A percentile compares a stretch with the other conserved stretches of the same genome.
phyloP scores from a whole-genome alignment of 148 eudicot genomes.

The Bassia scoparia region DNA sequence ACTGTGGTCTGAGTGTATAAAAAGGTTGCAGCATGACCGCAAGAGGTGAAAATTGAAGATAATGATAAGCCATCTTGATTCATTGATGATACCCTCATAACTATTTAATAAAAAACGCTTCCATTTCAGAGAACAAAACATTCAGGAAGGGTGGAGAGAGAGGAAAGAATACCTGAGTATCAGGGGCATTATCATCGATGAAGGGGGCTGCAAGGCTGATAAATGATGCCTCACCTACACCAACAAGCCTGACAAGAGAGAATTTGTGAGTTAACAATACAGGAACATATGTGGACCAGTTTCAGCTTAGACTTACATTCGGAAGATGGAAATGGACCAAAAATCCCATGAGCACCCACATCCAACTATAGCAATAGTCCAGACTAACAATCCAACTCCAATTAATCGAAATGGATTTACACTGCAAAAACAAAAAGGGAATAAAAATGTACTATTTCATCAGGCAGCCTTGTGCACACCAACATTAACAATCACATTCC shows the following conservation, averaged over 20 bases:
- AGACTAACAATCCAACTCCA: conserved; percentile 84
- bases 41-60: neutral
- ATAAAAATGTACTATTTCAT: neutral
- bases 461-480: neutral
- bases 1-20: no score
- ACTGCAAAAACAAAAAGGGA: conserved; percentile 45
- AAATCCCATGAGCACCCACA: conserved; percentile 76
- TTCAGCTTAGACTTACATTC: conserved; percentile 60
- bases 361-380: conserved; percentile 77
- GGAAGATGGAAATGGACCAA: conserved; percentile 72
- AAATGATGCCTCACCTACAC: conserved; percentile 98
- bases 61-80: neutral
- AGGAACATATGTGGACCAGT: neutral
- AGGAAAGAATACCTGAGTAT: conserved; percentile 51
- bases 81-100: neutral
- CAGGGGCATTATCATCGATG: conserved; percentile 95
- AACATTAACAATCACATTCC: neutral
- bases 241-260: conserved; percentile 66
- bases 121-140: no score
- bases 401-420: conserved; percentile 92
- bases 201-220: conserved; percentile 98
- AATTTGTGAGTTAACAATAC: conserved; percentile 9
- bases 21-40: neutral
- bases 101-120: no score
- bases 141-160: neutral